A percentile compares a stretch with the other conserved stretches of the same genome.
Conservation (phyloP, 106 monocot genomes). For the Apostasia ramifera region DNA sequence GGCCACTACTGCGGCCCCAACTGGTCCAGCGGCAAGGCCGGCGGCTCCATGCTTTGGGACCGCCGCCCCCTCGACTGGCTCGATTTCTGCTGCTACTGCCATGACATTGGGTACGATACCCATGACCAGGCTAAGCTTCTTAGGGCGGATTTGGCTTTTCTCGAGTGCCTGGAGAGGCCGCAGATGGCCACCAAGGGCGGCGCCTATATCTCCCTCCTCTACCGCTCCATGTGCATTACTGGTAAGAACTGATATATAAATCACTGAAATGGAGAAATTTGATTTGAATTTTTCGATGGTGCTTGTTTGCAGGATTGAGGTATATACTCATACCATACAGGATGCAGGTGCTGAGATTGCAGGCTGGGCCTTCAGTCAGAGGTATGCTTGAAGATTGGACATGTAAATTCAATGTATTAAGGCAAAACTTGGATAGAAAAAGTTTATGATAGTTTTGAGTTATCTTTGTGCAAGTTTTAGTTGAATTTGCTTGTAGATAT, state of each 20-base stretch:
- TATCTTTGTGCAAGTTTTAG: too few species aligned
- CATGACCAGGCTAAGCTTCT: constrained; percentile 79
- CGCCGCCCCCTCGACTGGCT: constrained; percentile 86
- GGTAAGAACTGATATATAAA: constrained; percentile 22
- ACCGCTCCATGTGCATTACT: constrained; percentile 82
- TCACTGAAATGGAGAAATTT: background rate
- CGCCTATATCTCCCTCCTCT: constrained; percentile 39
- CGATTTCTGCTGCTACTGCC: constrained; percentile 97
- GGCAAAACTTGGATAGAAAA: background rate
- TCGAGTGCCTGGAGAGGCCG: constrained; percentile 77
- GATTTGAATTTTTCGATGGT: background rate
- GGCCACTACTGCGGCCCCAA: constrained; percentile 99
- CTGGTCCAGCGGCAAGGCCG: constrained; percentile 98
- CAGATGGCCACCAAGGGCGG: constrained; percentile 69
- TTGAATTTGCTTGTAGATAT: too few species aligned
- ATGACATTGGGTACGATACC: constrained; percentile 93
- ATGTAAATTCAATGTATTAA: background rate
- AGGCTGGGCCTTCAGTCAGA: constrained; percentile 29
- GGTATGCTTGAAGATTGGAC: background rate
- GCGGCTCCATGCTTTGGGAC: constrained; percentile 86
- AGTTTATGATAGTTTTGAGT: background rate
- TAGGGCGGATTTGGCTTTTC: constrained; percentile 83
- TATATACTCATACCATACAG: constrained; percentile 83
- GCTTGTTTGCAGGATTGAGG: constrained; percentile 63
- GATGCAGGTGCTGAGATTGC: constrained; percentile 73